Evolutionary conservation across 1,139 yeast species (phyloP), one percentile per base, ranked within the genome.

Genomic region (Pichia norvegensis): DNA sequence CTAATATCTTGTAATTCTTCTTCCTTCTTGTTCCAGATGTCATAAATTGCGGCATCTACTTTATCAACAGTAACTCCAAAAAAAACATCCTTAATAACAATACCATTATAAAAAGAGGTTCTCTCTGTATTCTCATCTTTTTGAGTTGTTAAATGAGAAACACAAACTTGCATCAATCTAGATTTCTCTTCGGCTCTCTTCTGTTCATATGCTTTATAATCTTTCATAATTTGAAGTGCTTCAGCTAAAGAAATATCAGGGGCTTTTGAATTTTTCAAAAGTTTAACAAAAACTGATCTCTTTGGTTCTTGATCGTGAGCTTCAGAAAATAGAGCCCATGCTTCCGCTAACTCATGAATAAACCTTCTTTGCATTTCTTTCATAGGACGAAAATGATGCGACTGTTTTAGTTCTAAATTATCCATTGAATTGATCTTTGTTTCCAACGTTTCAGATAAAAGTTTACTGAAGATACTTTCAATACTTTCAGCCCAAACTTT

Each of bases 261-360:
- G 6, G 63, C 52, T 4, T 50, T 54, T 0, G 78, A 60, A 11
- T 48, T 46, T 52, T 47, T 59, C 41, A 70, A 66, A 10, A 70
- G 58, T 47, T 74, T 76, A 14, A 87, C 70, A 50, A 76, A 81
- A 0, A 86, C 90, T 14, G 82, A 76, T 52, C 95, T 65, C 47
- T 78, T 72, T 0, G 96, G 95, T 53, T 86, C 96, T 2, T 76
- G 76, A 60, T 86, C 96, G 55, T 85, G 90, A 1, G 92, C 77
- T 57, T 85, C 88, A 0, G 84, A 70, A 55, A 76, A 79, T 16
- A 87, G 59, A 9, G 72, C 69, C 59, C 70, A 86, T 0, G 76
- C 64, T 31, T 70, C 75, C 0, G 90, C 82, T 40, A 88, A 60
- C 47, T 78, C 79, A 56, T 81, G 92, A 19, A 88, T 66, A 59